phyloP scores from a whole-genome alignment of 1,284 basidiomycete species.

The Leccinum angustisporum region DNA sequence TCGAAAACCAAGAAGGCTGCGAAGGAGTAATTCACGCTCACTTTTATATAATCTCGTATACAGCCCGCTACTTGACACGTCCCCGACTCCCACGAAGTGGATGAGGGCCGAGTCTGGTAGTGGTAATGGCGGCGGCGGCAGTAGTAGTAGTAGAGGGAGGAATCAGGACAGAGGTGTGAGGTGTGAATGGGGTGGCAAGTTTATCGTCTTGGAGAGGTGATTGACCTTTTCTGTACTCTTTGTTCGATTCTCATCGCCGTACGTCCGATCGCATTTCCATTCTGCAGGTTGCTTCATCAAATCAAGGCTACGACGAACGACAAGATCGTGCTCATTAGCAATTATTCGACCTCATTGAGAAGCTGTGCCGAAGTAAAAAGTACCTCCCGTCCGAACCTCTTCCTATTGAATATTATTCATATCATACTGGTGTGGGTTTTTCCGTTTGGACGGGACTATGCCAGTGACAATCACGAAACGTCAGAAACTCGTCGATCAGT shows the following conservation, averaged over 20 bases:
- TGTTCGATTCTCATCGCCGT: background rate
- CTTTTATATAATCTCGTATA: too few relatives aligned
- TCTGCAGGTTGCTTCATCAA: constrained; percentile 77
- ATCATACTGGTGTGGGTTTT: constrained; percentile 74
- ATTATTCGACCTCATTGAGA: constrained; percentile 96
- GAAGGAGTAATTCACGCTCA: too few relatives aligned
- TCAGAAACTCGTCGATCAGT: constrained; percentile 96
- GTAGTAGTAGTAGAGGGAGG: constrained; percentile 41
- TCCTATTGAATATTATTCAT: constrained; percentile 2
- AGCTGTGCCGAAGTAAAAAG: constrained; percentile 82
- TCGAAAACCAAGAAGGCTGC: too few relatives aligned
- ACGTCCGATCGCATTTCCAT: background rate
- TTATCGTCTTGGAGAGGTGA: constrained; percentile 90
- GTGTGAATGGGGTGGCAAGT: constrained; percentile 88
- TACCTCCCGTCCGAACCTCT: constrained; percentile 35
- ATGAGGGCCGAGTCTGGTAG: too few relatives aligned
- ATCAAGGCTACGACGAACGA: constrained; percentile 83
- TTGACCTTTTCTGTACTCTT: constrained; percentile 11
- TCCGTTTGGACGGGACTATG: constrained; percentile 92
- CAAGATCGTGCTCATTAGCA: constrained; percentile 98
- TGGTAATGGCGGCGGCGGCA: constrained; percentile 2
- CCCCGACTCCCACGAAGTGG: too few relatives aligned
- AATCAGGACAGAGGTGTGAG: constrained; percentile 55
- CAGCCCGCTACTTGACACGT: too few relatives aligned
- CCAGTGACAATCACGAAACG: constrained; percentile 80